Evolutionary conservation across 2,329 filamentous ascomycete species (phyloP), one percentile per base, ranked within the genome.

Genomic region (Periconia macrospinosa): DNA sequence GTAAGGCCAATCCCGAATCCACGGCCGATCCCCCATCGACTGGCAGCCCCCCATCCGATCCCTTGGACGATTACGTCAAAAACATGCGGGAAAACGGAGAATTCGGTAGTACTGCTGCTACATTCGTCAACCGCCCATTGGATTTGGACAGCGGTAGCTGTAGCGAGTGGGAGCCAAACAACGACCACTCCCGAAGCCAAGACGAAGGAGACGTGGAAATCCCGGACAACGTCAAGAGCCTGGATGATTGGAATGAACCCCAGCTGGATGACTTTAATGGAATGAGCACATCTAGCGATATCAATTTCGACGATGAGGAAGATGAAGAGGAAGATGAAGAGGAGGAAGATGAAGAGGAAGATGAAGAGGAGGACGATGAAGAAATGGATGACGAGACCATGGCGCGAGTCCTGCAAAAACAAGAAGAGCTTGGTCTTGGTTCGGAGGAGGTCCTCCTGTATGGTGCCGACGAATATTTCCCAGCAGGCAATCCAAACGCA

Each of bases 41-140:
- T n/a, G n/a, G n/a, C n/a, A n/a, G n/a, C n/a, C n/a, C n/a, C n/a
- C n/a, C 54, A 11, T 60, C 67, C 42, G 62, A 63, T 1, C 77
- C 86, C 41, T 74, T 86, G 61, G 82, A 83, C 1, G 89, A 92
- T 64, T 92, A 92, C 62, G 86, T 91, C 64, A 81, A 83, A 42
- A 90, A 91, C 56, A 79, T 90, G 63, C 74, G 73, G 17, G 78
- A 78, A 1, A 78, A 80, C 45, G 77, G 76, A 2, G 68, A 69
- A 20, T 51, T 66, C 43, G 41, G 63, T 18, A 55, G 57, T n/a
- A 52, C 61, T 1, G 61, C 63, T 33, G 58, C 55, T 11, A 37
- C 33, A 37, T 73, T 73, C 49, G 59, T 61, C n/a, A 61, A 58
- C n/a, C 65, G 72, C 10, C 61, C 67, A n/a, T 63, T 74, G 63